Conservation (phyloP, 225 moss, liverwort and hornwort species). For the Pseudoscleropodium purum region DNA sequence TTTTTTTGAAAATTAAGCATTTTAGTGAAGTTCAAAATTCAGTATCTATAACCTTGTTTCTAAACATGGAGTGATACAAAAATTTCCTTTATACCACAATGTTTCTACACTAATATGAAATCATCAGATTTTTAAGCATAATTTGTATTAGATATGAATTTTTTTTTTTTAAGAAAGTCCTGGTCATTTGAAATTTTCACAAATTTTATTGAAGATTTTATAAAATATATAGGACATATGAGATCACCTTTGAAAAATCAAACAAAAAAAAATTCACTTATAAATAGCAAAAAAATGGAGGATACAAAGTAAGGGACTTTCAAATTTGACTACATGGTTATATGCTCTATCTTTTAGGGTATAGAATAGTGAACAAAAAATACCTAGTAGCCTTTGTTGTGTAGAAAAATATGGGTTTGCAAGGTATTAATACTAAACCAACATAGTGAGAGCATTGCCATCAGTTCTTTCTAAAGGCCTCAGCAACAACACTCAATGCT, state of each 20-base stretch:
- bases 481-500: too few species aligned
- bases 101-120: background rate
- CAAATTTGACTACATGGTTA: background rate
- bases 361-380: background rate
- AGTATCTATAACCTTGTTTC: background rate
- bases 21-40: background rate
- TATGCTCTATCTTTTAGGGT: rapidly evolving
- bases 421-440: too few species aligned
- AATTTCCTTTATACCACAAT: background rate
- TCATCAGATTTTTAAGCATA: background rate
- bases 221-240: background rate
- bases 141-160: background rate
- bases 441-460: too few species aligned
- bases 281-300: background rate
- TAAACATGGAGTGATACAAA: background rate
- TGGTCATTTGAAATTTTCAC: background rate
- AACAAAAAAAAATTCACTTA: background rate
- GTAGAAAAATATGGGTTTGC: background rate
- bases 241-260: background rate
- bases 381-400: background rate
- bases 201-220: background rate
- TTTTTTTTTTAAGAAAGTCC: background rate
- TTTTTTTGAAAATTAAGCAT: background rate
- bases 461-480: too few species aligned
- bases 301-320: background rate